Base-by-base conservation (phyloP, 805 yeast species). In the Ogataea pignaliae region DNA sequence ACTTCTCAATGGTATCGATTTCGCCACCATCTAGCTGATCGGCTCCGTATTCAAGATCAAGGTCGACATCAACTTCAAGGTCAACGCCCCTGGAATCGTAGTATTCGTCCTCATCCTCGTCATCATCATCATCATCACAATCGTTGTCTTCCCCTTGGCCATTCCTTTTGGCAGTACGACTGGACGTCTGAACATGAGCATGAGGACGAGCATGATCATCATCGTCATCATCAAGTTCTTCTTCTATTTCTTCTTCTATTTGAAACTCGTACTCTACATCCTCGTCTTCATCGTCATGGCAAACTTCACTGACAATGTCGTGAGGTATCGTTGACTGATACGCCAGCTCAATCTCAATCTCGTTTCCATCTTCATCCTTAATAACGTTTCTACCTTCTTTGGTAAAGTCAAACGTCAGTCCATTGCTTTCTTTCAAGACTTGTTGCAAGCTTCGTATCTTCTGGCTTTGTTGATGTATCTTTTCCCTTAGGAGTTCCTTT, bases 401-500 rank as follows among this genome's bases (percentile, higher is more conserved):
- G 6, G 34, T 29, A n/a, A 37, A 30, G 15, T 37, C 40, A 30
- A 37, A 37, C 1, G 29, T 13, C 9, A 16, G 5, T 11, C 34
- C 40, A 16, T 30, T 10, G 28, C 29, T 13, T 14, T 18, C 34
- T 21, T 33, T 33, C 37, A 39, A 26, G 15, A 15, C 28, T 12
- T 10, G 26, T 14, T 39, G 36, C 15, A 26, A 39, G 1, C 17
- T 30, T 7, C 10, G 16, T 15, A 39, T 10, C 28, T 33, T 36
- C 26, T 34, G 26, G 14, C 12, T 10, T 28, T 37, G 40, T 29
- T 37, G 40, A 14, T 29, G 32, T 13, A 29, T 29, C 26, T 37
- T 39, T 31, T 45, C 43, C 14, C 35, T 35, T 17, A 40, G 12
- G 3, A 48, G 32, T 14, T 41, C 39, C 17, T 41, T 29, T 10